Evolutionary conservation across 2,329 filamentous ascomycete genomes (phyloP).

Genomic region (Mollisia scopiformis): DNA sequence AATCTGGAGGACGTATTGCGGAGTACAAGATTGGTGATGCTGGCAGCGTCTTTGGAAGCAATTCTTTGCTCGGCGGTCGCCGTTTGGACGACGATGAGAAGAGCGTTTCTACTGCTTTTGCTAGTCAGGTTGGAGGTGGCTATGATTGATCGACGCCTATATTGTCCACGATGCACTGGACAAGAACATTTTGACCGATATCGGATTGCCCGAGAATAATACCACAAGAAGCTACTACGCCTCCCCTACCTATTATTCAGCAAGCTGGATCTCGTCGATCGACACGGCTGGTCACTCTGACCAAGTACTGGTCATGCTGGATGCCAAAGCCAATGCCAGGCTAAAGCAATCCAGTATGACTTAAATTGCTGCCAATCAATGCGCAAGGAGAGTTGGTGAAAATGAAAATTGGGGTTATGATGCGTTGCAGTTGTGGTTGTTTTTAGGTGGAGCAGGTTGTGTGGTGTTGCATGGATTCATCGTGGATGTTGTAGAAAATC

Average conservation of each 20-base stretch:
- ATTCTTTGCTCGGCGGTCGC: constrained; percentile 45
- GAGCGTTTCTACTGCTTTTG: constrained; percentile 95
- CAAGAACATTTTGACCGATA: constrained; percentile 22
- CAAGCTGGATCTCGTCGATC: constrained; percentile 23
- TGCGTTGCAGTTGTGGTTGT: not conserved
- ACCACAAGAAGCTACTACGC: constrained; percentile 5
- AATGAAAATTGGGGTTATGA: not conserved
- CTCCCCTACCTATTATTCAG: constrained; percentile 15
- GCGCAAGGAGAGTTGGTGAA: not conserved
- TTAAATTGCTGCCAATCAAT: not conserved
- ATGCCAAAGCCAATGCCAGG: not conserved
- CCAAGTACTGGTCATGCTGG: constrained; percentile 2
- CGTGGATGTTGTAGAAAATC: not conserved
- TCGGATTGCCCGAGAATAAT: constrained; percentile 19
- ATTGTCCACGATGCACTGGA: constrained; percentile 13
- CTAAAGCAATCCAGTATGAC: not conserved
- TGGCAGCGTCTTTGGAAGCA: constrained; percentile 68
- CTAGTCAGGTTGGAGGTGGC: constrained; percentile 78
- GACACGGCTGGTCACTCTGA: constrained; percentile 13
- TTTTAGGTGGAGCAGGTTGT: not conserved
- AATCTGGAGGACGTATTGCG: constrained; percentile 73
- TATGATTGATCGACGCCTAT: constrained; percentile 38
- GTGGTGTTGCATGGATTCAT: not conserved
- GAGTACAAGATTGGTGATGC: constrained; percentile 57
- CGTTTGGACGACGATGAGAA: constrained; percentile 88